phyloP scores from a whole-genome alignment of 805 yeast species.

The Candida easanensis region DNA sequence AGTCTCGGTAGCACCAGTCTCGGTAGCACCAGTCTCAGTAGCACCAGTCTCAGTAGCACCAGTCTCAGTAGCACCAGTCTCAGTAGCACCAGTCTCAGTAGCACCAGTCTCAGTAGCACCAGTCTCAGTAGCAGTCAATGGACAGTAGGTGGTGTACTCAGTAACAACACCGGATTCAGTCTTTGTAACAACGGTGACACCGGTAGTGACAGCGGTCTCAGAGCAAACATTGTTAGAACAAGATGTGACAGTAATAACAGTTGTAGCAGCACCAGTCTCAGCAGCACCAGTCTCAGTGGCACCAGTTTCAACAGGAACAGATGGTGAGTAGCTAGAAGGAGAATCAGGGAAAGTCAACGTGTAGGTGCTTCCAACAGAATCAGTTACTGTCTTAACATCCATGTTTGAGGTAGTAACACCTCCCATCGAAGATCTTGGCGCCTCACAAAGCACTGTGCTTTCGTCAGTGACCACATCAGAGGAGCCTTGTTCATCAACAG shows the following conservation, averaged over 20 bases:
- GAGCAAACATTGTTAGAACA: too few relatives aligned
- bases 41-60: background rate
- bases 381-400: conserved; percentile 12
- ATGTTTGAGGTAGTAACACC: conserved; percentile 6
- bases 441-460: conserved; percentile 15
- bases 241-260: conserved; percentile 1
- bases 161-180: background rate
- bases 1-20: background rate
- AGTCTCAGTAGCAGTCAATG: too few relatives aligned
- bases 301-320: background rate
- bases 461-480: conserved; percentile 5
- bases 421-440: background rate
- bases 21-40: background rate
- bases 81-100: conserved; percentile 2
- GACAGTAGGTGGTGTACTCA: background rate
- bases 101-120: conserved; percentile 3
- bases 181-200: background rate
- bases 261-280: background rate
- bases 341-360: conserved; percentile 6
- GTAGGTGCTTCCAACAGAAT: conserved; percentile 8
- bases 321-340: background rate
- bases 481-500: conserved; percentile 8
- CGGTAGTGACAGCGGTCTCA: background rate
- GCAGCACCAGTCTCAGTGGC: conserved; percentile 1
- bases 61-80: conserved; percentile 1